Evolutionary conservation across 148 eudicot species (phyloP).

Genomic region (Vaccinium vitisidaea): DNA sequence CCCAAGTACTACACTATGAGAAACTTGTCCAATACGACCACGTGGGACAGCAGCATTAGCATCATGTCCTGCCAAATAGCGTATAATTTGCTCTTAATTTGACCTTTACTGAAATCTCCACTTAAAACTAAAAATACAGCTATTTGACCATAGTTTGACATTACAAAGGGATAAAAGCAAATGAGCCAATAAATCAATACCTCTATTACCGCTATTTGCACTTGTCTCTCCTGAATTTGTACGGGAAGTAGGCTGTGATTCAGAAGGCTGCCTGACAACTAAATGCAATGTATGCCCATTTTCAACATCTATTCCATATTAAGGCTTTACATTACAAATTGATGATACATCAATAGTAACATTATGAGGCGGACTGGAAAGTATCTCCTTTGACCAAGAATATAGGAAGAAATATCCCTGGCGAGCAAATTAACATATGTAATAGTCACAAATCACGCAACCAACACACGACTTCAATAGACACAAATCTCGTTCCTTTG

Average conservation of each 20-base stretch:
- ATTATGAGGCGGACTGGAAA: neutral
- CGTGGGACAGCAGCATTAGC: slow-evolving; percentile 55
- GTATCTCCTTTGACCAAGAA: neutral
- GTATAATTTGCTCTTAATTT: neutral
- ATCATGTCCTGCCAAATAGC: slow-evolving; percentile 51
- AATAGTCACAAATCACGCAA: neutral
- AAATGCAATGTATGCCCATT: slow-evolving; percentile 88
- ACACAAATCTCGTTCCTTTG: neutral
- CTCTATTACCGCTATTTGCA: slow-evolving; percentile 42
- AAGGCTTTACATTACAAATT: slow-evolving; percentile 26
- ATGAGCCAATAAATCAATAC: slow-evolving; percentile 23
- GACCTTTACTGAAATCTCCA: neutral
- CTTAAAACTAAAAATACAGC: slow-evolving; percentile 2
- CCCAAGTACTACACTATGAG: slow-evolving; percentile 88
- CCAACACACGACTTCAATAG: neutral
- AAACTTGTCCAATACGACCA: slow-evolving; percentile 68
- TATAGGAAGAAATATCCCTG: neutral
- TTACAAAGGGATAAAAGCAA: neutral
- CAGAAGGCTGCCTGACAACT: slow-evolving; percentile 79
- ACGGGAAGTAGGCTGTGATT: slow-evolving; percentile 55
- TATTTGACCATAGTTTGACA: neutral
- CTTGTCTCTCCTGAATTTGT: slow-evolving; percentile 38
- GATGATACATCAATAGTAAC: neutral
- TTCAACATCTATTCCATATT: slow-evolving; percentile 63
- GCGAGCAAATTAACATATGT: neutral